Conservation (phyloP, 2,329 filamentous ascomycete species). For the Calonectria pteridis region DNA sequence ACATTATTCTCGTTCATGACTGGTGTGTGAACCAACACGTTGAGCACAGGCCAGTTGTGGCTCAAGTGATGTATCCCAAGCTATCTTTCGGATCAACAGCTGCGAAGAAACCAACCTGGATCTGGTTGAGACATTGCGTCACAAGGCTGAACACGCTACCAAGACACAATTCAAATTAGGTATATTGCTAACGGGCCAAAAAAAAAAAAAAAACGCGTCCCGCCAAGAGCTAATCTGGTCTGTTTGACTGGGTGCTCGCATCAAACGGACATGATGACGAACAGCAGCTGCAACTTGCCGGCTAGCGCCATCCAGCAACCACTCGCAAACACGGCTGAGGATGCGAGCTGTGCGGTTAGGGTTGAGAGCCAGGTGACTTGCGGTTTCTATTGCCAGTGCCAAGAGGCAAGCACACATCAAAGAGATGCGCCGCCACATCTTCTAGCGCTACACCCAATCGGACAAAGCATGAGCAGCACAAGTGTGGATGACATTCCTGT, state of each 20-base stretch:
- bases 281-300: slow-evolving; percentile 16
- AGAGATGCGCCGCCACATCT: slow-evolving; percentile 44
- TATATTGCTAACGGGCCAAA: background rate
- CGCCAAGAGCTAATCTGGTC: background rate
- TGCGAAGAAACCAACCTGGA: background rate
- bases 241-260: background rate
- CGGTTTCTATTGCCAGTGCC: background rate
- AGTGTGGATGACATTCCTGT: slow-evolving; percentile 33
- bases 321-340: slow-evolving; percentile 13
- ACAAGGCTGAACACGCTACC: background rate
- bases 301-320: background rate
- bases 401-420: slow-evolving; percentile 33
- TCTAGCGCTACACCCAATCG: slow-evolving; percentile 40
- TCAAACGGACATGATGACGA: background rate
- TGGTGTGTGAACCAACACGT: slow-evolving; percentile 1
- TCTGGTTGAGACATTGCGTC: background rate
- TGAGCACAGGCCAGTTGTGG: slow-evolving; percentile 9
- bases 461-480: slow-evolving; percentile 27
- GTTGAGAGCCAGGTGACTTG: slow-evolving; percentile 13
- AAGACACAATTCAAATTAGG: background rate
- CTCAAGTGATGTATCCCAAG: slow-evolving; percentile 21
- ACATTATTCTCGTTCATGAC: slow-evolving; percentile 14
- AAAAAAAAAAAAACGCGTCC: background rate
- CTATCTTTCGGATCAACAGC: background rate
- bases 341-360: slow-evolving; percentile 1